These are phyloP conservation scores for Evansstolkia leycettana DNA, from an alignment of 495 filamentous ascomycete genomes.

Conservation along the genomic window DNA sequence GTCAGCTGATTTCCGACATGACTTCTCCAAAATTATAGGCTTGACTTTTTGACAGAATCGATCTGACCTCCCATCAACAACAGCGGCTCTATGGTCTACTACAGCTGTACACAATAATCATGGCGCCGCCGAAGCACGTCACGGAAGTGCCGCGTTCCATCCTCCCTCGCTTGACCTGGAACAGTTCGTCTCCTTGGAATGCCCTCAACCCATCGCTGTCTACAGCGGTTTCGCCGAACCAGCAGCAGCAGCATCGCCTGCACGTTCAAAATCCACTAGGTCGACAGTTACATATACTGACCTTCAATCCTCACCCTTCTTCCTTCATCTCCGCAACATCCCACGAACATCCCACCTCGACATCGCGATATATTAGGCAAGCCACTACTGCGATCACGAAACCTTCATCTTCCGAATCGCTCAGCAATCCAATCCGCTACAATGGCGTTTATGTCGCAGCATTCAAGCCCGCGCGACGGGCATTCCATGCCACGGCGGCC, in stretches of 20 bases:
- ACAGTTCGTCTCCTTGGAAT: constrained; percentile 26
- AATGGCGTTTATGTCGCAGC: constrained; percentile 37
- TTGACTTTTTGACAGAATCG: too few relatives aligned
- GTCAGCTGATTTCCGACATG: too few relatives aligned
- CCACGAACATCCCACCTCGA: constrained; percentile 5
- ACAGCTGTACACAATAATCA: constrained; percentile 2
- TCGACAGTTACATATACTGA: constrained; percentile 12
- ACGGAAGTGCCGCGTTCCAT: constrained; percentile 27
- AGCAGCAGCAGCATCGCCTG: constrained; percentile 9
- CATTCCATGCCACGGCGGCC: constrained; percentile 57
- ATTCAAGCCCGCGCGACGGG: constrained; percentile 30
- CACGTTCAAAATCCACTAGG: constrained; percentile 13
- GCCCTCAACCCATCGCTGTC: constrained; percentile 18
- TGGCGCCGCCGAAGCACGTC: constrained; percentile 27
- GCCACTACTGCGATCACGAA: constrained; percentile 9
- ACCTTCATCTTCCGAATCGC: constrained; percentile 9
- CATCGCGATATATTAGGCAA: constrained; percentile 1
- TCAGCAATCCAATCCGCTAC: constrained; percentile 24
- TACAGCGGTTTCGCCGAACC: constrained; percentile 15
- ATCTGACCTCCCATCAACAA: too few relatives aligned
- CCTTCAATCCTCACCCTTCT: constrained; percentile 7
- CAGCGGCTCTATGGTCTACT: too few relatives aligned
- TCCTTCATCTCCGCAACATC: constrained; percentile 11
- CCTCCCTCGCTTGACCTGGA: constrained; percentile 34
- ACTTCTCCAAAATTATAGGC: too few relatives aligned